These are phyloP conservation scores for Suillus paluster DNA, from an alignment of 768 basidiomycete genomes.

Conservation along the genomic window DNA sequence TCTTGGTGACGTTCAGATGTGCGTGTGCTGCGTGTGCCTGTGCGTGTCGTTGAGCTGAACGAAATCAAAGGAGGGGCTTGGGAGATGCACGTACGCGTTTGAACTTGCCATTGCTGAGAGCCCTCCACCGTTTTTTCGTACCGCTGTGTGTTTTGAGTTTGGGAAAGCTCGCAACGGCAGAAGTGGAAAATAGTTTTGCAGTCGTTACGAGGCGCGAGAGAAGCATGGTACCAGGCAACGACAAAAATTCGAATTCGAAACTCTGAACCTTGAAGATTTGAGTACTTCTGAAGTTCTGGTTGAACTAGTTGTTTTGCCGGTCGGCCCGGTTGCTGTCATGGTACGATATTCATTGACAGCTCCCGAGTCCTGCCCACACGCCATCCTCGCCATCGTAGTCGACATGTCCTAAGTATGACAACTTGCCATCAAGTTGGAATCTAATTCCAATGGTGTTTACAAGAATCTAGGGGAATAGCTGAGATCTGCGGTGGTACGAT, in stretches of 20 bases:
- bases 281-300: background rate
- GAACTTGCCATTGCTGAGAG: slow-evolving; percentile 68
- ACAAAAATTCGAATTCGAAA: background rate
- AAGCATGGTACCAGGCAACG: slow-evolving; percentile 27
- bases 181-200: slow-evolving; percentile 62
- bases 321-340: background rate
- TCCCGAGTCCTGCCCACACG: too few relatives aligned
- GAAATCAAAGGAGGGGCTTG: background rate
- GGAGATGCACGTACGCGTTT: slow-evolving; percentile 63
- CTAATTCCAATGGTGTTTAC: background rate
- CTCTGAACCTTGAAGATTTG: too few relatives aligned
- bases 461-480: background rate
- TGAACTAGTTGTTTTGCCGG: background rate
- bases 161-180: slow-evolving; percentile 58
- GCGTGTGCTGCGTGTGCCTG: slow-evolving; percentile 74
- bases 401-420: background rate
- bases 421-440: too few relatives aligned
- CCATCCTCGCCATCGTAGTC: background rate
- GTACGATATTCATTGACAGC: too few relatives aligned
- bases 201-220: slow-evolving; percentile 30
- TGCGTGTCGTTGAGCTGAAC: background rate
- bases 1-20: slow-evolving; percentile 74
- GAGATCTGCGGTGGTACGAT: background rate
- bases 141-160: slow-evolving; percentile 84
- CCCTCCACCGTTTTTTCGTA: slow-evolving; percentile 81